Percentiles rank a stretch among this genome's conserved stretches.
Evolutionary conservation across 495 filamentous ascomycete genomes (phyloP).

Genomic region (Trichoderma erinaceum): DNA sequence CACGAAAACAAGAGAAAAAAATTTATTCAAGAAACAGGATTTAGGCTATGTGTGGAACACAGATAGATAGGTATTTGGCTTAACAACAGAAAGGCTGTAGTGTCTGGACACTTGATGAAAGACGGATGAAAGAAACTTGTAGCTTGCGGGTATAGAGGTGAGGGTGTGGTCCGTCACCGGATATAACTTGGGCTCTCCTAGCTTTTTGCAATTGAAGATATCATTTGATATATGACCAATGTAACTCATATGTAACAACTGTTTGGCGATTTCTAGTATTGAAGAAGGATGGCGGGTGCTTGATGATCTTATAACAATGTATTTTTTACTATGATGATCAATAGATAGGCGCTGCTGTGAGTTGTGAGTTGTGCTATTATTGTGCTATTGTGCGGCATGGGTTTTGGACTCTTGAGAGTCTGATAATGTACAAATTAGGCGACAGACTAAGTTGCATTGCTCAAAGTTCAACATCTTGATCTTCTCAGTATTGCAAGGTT

Average conservation of each 20-base stretch:
- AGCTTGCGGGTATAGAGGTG: slow-evolving; percentile 11
- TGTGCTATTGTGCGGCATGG: too few relatives aligned
- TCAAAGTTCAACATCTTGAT: too few relatives aligned
- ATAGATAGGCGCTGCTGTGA: too few relatives aligned
- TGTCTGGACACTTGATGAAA: slow-evolving; percentile 10
- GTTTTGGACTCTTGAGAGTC: too few relatives aligned
- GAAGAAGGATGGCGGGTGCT: too few relatives aligned
- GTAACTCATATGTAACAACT: not conserved
- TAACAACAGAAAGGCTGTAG: slow-evolving; percentile 6
- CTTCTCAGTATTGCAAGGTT: not conserved
- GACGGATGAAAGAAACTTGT: not conserved
- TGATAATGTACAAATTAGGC: too few relatives aligned
- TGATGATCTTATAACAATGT: too few relatives aligned
- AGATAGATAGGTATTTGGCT: slow-evolving; percentile 2
- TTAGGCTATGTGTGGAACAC: slow-evolving; percentile 5
- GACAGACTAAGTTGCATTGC: too few relatives aligned
- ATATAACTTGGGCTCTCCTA: slow-evolving; percentile 8
- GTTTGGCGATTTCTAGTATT: not conserved
- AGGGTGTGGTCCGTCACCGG: slow-evolving; percentile 14
- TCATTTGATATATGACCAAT: not conserved
- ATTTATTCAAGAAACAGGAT: not conserved
- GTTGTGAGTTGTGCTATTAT: too few relatives aligned
- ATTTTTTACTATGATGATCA: too few relatives aligned
- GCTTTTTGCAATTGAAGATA: slow-evolving; percentile 1
- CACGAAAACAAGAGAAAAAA: not conserved